phyloP scores from a whole-genome alignment of 768 basidiomycete genomes.

The Tricholoma hemisulphureum region DNA sequence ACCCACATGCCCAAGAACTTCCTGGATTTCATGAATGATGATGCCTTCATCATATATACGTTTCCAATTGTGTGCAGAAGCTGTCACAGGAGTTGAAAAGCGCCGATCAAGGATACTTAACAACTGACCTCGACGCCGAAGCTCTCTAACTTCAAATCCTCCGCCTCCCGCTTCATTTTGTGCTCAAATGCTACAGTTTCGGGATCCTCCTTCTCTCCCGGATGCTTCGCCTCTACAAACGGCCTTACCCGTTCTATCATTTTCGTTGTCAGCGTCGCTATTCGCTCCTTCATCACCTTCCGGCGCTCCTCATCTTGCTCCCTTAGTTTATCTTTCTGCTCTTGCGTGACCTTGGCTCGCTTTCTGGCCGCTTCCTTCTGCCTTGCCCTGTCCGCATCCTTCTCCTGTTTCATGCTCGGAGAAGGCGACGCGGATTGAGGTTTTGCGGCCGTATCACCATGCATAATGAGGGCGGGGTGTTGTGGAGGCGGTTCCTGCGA shows the following conservation, averaged over 20 bases:
- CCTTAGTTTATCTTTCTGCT: conserved; percentile 82
- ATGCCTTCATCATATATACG: conserved; percentile 91
- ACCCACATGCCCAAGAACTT: conserved; percentile 88
- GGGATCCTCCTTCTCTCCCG: conserved; percentile 75
- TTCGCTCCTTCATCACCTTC: conserved; percentile 75
- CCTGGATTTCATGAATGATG: conserved; percentile 86
- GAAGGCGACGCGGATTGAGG: conserved; percentile 20
- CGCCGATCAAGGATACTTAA: background rate
- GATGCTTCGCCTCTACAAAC: conserved; percentile 86
- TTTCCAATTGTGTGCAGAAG: conserved; percentile 87
- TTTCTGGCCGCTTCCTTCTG: conserved; percentile 41
- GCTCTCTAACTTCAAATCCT: conserved; percentile 94
- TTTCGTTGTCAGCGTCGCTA: conserved; percentile 73
- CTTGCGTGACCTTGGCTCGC: conserved; percentile 61
- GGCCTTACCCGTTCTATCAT: conserved; percentile 83
- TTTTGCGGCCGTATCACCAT: conserved; percentile 14
- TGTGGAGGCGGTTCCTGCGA: conserved; percentile 2
- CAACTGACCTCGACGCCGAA: conserved; percentile 88
- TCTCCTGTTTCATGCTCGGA: conserved; percentile 28
- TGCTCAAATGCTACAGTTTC: conserved; percentile 80
- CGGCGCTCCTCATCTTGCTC: conserved; percentile 80
- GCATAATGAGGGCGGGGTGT: conserved; percentile 20
- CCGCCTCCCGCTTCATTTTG: conserved; percentile 79
- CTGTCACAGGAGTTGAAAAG: conserved; percentile 32
- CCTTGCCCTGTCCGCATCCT: conserved; percentile 39